Evolutionary conservation across 306 rosid species (phyloP).

Genomic region (Rubus parviflorus): DNA sequence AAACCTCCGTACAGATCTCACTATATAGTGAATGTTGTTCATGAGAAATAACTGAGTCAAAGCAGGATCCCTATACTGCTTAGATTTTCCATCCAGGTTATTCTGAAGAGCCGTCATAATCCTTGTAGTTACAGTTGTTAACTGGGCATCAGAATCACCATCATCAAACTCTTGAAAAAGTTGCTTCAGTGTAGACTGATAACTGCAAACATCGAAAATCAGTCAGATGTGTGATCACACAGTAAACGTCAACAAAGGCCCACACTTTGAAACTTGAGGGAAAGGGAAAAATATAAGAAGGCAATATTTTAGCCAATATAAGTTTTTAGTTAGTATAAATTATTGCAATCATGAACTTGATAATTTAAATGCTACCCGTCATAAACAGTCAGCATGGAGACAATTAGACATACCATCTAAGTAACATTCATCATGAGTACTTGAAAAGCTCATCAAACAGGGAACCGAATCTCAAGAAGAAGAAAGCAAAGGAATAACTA

Average conservation of each 20-base stretch:
- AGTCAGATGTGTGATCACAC: constrained; percentile 7
- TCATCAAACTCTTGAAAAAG: constrained; percentile 77
- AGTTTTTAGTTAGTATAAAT: neutral
- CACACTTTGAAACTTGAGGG: neutral
- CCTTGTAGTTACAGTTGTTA: constrained; percentile 75
- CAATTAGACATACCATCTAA: neutral
- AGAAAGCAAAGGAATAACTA: constrained; percentile 25
- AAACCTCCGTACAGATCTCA: constrained; percentile 94
- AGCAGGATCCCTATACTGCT: constrained; percentile 87
- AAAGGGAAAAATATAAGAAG: neutral
- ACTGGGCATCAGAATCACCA: constrained; percentile 63
- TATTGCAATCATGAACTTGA: neutral
- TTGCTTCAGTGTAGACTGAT: constrained; percentile 76
- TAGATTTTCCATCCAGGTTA: constrained; percentile 94
- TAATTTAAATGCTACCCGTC: neutral
- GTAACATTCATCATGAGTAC: neutral
- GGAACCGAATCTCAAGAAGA: constrained; percentile 3
- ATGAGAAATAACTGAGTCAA: constrained; percentile 90
- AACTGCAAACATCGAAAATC: constrained; percentile 48
- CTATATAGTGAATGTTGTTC: constrained; percentile 98
- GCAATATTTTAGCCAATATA: neutral
- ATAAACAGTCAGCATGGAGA: neutral
- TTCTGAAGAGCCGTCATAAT: constrained; percentile 95
- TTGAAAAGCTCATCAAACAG: constrained; percentile 2
- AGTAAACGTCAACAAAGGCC: neutral